A percentile compares a stretch with the other conserved stretches of the same genome.
Conservation (phyloP, 306 rosid species). For the Lupinus albus region DNA sequence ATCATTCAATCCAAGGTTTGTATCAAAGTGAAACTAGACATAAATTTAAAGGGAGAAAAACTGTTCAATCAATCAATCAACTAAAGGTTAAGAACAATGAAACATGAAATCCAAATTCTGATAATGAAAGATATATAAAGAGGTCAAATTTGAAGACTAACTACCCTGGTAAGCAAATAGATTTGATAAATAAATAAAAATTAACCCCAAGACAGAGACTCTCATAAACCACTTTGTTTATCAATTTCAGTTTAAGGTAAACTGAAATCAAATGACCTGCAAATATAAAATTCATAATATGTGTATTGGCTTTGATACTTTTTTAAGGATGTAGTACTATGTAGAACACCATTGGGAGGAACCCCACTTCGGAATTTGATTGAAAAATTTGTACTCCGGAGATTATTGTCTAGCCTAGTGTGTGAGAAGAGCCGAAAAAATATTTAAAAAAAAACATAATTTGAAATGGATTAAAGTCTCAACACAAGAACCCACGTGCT, state of each 20-base stretch:
- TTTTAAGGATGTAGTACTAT: no score
- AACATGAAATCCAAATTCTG: conserved; percentile 16
- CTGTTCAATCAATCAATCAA: background rate
- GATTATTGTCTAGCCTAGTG: no score
- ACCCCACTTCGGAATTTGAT: no score
- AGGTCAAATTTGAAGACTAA: conserved; percentile 1
- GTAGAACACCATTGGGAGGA: no score
- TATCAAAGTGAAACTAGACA: background rate
- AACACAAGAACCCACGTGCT: background rate
- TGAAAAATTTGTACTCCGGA: no score
- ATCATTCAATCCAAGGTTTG: no score
- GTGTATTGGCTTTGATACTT: no score
- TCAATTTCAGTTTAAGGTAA: background rate
- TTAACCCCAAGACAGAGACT: background rate
- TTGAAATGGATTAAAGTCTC: background rate
- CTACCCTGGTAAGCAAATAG: background rate
- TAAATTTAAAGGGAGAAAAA: background rate
- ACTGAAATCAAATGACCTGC: background rate
- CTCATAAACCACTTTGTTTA: background rate
- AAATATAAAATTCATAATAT: background rate
- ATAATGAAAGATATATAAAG: background rate
- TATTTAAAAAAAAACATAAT: background rate
- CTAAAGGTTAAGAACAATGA: background rate
- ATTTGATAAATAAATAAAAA: background rate
- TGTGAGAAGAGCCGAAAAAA: no score